Evolutionary conservation across 345 rosid species (phyloP).

Genomic region (Heritiera littoralis): DNA sequence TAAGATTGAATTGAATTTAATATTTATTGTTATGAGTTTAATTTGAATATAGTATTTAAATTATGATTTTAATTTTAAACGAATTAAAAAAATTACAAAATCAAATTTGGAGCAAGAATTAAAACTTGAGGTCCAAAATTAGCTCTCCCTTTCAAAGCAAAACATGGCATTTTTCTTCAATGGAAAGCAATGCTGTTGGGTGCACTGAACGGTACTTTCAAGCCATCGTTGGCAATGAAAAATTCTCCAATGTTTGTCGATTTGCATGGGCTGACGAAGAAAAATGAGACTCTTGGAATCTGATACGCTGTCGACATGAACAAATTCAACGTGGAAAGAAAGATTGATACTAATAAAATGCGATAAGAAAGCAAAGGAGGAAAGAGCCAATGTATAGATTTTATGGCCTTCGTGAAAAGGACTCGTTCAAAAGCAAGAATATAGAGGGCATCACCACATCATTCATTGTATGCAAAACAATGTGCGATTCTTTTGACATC

Average conservation of each 20-base stretch:
- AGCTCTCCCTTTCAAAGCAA: not conserved
- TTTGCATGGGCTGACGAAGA: not conserved
- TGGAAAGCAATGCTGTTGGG: not conserved
- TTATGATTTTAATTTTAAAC: too few species aligned
- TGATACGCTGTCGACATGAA: slow-evolving; percentile 23
- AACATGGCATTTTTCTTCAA: not conserved
- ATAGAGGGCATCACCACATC: not conserved
- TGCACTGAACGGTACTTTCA: not conserved
- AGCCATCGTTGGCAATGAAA: not conserved
- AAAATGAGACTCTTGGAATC: slow-evolving; percentile 20
- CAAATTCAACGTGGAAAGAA: slow-evolving; percentile 11
- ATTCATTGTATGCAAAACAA: not conserved
- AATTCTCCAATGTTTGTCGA: not conserved
- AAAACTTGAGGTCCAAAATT: not conserved
- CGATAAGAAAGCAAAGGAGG: slow-evolving; percentile 23
- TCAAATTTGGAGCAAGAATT: not conserved
- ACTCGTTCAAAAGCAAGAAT: not conserved
- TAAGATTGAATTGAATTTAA: too few species aligned
- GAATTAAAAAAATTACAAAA: not conserved
- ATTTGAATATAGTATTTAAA: too few species aligned
- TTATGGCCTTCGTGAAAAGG: not conserved
- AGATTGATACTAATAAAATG: slow-evolving; percentile 5
- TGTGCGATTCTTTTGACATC: not conserved
- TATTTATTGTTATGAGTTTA: too few species aligned
- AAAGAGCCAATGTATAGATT: slow-evolving; percentile 17